Evolutionary conservation across 139 green algal species (phyloP).

Genomic region (Coelastrella sp.): DNA sequence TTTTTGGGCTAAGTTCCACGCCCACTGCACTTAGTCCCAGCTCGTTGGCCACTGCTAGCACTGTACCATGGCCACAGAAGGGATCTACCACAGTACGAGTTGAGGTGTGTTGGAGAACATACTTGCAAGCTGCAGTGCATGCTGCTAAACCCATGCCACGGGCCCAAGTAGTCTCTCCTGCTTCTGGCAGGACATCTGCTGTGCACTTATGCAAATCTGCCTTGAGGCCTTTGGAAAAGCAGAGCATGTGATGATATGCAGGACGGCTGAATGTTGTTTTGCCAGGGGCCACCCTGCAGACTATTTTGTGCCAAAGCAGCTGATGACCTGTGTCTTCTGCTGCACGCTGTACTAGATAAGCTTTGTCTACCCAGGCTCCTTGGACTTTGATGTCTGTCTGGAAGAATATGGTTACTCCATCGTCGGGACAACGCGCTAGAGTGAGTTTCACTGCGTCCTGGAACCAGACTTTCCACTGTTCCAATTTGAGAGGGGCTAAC

Average conservation of each 20-base stretch:
- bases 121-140: slow-evolving; percentile 32
- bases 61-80: slow-evolving; percentile 41
- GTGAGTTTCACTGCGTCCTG: not conserved
- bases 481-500: not conserved
- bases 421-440: slow-evolving; percentile 9
- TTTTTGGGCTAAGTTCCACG: slow-evolving; percentile 26
- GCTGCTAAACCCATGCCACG: slow-evolving; percentile 34
- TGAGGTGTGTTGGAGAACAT: slow-evolving; percentile 7
- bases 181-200: slow-evolving; percentile 27
- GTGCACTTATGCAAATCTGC: not conserved
- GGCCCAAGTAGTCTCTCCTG: slow-evolving; percentile 26
- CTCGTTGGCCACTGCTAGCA: slow-evolving; percentile 37
- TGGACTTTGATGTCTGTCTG: slow-evolving; percentile 45
- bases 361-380: slow-evolving; percentile 22
- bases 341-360: slow-evolving; percentile 24
- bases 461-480: slow-evolving; percentile 26
- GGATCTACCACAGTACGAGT: slow-evolving; percentile 25
- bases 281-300: slow-evolving; percentile 23
- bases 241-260: slow-evolving; percentile 40
- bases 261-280: slow-evolving; percentile 23
- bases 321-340: slow-evolving; percentile 25
- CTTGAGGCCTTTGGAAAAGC: slow-evolving; percentile 12
- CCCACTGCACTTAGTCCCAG: slow-evolving; percentile 28
- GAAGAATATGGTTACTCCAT: slow-evolving; percentile 40
- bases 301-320: slow-evolving; percentile 35